These are phyloP conservation scores for Dryas drummondii DNA, from an alignment of 306 rosid genomes.

Conservation along the genomic window DNA sequence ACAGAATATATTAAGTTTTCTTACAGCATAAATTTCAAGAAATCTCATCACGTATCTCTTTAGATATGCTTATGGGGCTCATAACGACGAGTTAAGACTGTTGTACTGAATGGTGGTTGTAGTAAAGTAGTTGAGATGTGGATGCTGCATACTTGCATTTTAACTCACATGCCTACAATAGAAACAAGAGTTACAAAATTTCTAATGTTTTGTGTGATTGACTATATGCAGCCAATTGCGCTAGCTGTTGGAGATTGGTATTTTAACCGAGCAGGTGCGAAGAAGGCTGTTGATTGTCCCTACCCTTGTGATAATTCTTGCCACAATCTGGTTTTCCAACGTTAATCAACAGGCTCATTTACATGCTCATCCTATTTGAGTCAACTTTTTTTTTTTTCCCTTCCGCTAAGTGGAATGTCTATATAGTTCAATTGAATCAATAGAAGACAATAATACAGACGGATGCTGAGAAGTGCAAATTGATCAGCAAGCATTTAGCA, in stretches of 20 bases:
- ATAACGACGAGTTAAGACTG: too few species aligned
- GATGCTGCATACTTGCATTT: too few species aligned
- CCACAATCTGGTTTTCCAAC: conserved; percentile 73
- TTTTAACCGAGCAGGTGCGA: conserved; percentile 60
- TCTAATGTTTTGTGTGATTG: conserved; percentile 20
- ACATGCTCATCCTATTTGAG: conserved; percentile 1
- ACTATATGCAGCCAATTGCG: conserved; percentile 66
- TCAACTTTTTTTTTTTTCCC: conserved; percentile 6
- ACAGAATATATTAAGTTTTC: neutral
- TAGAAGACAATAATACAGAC: conserved; percentile 30
- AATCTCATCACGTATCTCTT: neutral
- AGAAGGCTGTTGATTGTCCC: conserved; percentile 76
- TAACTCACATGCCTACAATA: neutral
- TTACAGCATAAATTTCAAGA: neutral
- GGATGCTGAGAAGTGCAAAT: conserved; percentile 6
- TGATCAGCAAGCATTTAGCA: neutral
- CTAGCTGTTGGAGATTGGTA: conserved; percentile 94
- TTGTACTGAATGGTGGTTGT: too few species aligned
- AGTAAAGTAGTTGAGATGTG: too few species aligned
- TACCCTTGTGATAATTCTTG: conserved; percentile 88
- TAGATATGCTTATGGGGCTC: too few species aligned
- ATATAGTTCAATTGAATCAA: conserved; percentile 32
- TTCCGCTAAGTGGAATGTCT: conserved; percentile 7
- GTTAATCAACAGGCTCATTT: conserved; percentile 22
- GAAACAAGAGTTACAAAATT: conserved; percentile 1